Evolutionary conservation across 306 rosid species (phyloP).

Genomic region (Neltuma alba): DNA sequence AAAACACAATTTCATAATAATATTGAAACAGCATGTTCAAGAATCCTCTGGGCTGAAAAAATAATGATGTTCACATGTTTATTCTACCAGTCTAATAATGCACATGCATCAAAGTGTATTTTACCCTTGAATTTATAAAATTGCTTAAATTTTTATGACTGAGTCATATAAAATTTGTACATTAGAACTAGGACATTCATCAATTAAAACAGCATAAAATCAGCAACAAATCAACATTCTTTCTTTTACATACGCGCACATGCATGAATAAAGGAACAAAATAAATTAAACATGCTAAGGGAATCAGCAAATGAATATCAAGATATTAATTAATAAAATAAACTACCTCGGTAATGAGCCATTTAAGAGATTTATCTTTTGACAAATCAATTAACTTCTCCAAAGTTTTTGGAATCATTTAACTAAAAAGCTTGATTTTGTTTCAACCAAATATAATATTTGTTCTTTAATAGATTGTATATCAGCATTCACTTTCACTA

Average conservation of each 20-base stretch:
- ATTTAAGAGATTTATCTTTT: too few relatives aligned
- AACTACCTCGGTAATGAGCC: too few relatives aligned
- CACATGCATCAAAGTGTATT: not conserved
- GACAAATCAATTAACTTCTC: not conserved
- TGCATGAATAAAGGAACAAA: not conserved
- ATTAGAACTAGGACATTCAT: not conserved
- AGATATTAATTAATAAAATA: too few relatives aligned
- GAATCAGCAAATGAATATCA: not conserved
- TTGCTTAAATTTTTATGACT: not conserved
- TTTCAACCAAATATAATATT: not conserved
- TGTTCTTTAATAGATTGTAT: not conserved
- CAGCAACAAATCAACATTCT: not conserved
- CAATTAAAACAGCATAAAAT: not conserved
- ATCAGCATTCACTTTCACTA: not conserved
- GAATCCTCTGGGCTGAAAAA: not conserved
- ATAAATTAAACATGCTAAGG: not conserved
- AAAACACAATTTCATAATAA: conserved; percentile 1
- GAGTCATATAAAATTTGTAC: not conserved
- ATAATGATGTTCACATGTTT: not conserved
- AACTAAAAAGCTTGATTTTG: not conserved
- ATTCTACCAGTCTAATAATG: not conserved
- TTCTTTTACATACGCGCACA: not conserved
- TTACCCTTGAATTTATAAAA: not conserved
- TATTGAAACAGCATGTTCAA: conserved; percentile 12
- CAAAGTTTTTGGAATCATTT: not conserved